A percentile compares a stretch with the other conserved stretches of the same genome.
phyloP scores from a whole-genome alignment of 164 flowering plant genomes.

The Vitis riparia region DNA sequence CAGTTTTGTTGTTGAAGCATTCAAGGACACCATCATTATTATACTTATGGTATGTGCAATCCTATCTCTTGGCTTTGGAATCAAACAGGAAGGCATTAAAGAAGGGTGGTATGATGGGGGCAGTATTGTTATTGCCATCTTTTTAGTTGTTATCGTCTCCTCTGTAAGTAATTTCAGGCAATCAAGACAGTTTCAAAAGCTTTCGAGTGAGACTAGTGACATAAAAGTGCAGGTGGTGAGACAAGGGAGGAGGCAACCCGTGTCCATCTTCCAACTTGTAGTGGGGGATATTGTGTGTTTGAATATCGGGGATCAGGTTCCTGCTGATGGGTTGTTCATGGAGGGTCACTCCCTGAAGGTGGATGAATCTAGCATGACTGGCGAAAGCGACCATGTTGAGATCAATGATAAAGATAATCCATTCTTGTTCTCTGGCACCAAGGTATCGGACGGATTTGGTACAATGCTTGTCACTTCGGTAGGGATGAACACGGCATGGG shows the following conservation, averaged over 20 bases:
- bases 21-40: not conserved
- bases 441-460: too few relatives aligned
- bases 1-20: conserved; percentile 4
- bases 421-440: too few relatives aligned
- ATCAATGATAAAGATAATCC: conserved; percentile 21
- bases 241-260: not conserved
- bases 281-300: not conserved
- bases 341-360: not conserved
- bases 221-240: conserved; percentile 6
- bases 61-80: conserved; percentile 1
- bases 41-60: not conserved
- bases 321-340: not conserved
- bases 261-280: conserved; percentile 1
- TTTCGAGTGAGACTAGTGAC: conserved; percentile 1
- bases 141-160: not conserved
- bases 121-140: not conserved
- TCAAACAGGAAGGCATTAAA: not conserved
- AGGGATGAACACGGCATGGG: conserved; percentile 11
- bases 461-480: too few relatives aligned
- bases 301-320: conserved; percentile 1
- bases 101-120: conserved; percentile 6
- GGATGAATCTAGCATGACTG: conserved; percentile 41
- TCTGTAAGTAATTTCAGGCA: conserved; percentile 2
- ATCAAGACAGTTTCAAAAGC: not conserved
- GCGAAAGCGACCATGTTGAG: conserved; percentile 39